Evolutionary conservation across 2,329 filamentous ascomycete genomes (phyloP).

Genomic region (Chaetomium sp.): DNA sequence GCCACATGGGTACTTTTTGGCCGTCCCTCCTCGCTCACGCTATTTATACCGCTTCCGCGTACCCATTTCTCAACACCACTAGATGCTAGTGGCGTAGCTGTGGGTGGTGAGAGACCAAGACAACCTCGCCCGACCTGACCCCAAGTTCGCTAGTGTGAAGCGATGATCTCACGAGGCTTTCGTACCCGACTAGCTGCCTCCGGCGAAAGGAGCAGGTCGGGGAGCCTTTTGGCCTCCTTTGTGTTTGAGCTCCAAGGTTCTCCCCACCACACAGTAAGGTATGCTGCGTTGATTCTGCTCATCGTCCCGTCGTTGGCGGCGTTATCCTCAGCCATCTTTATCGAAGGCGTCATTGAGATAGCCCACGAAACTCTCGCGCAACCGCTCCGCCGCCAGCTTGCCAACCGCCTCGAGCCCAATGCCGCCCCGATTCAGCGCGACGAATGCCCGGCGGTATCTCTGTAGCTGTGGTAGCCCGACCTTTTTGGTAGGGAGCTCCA

Average conservation of each 20-base stretch:
- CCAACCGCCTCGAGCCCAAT: slow-evolving; percentile 61
- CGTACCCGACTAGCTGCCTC: background rate
- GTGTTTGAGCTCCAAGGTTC: background rate
- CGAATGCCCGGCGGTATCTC: slow-evolving; percentile 74
- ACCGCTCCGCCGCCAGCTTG: slow-evolving; percentile 55
- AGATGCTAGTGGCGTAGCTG: background rate
- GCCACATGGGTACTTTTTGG: no score
- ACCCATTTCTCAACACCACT: background rate
- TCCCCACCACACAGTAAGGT: background rate
- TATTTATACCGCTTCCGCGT: no score
- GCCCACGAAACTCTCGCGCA: slow-evolving; percentile 65
- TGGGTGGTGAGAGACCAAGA: no score
- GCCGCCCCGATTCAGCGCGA: slow-evolving; percentile 71
- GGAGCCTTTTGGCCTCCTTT: background rate
- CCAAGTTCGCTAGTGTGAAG: background rate
- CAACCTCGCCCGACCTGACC: background rate
- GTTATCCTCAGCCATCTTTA: slow-evolving; percentile 47
- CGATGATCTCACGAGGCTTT: background rate
- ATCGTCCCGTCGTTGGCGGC: background rate
- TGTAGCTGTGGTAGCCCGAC: slow-evolving; percentile 76
- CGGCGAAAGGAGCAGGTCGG: background rate
- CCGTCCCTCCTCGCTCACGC: no score
- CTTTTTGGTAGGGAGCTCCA: slow-evolving; percentile 67
- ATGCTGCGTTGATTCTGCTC: background rate
- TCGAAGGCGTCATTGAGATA: slow-evolving; percentile 69